Conservation (phyloP, 495 filamentous ascomycete genomes). For the Penicillium arizonense region DNA sequence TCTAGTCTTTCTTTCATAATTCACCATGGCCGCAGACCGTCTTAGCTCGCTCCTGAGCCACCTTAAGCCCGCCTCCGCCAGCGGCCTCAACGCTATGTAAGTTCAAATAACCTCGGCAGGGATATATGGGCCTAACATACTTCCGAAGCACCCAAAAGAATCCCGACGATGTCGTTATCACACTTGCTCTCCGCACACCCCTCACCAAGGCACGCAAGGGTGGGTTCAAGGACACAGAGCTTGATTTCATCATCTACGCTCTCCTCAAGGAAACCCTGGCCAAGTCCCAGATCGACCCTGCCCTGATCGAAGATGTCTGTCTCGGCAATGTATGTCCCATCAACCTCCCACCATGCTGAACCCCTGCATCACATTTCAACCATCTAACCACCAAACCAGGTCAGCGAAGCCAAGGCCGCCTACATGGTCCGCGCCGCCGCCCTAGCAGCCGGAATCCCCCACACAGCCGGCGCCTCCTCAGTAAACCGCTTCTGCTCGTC, state of each 20-base stretch:
- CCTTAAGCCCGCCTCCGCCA: constrained; percentile 62
- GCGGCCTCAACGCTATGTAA: constrained; percentile 70
- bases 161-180: constrained; percentile 94
- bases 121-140: constrained; percentile 6
- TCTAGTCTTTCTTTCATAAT: constrained; percentile 3
- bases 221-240: constrained; percentile 90
- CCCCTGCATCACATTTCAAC: too few species aligned
- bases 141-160: constrained; percentile 79
- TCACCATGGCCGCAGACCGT: constrained; percentile 79
- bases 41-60: constrained; percentile 86
- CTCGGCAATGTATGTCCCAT: constrained; percentile 74
- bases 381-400: constrained; percentile 44
- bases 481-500: constrained; percentile 98
- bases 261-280: constrained; percentile 72
- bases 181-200: constrained; percentile 74
- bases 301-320: constrained; percentile 86
- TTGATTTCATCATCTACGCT: constrained; percentile 81
- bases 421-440: constrained; percentile 87
- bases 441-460: constrained; percentile 91
- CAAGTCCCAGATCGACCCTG: constrained; percentile 75
- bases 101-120: constrained; percentile 17
- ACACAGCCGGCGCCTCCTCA: constrained; percentile 75
- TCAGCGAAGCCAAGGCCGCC: constrained; percentile 79
- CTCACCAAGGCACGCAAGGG: constrained; percentile 78
- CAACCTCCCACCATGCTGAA: too few species aligned